Base-by-base conservation (phyloP, 345 rosid genomes). In the Adansonia digitata region DNA sequence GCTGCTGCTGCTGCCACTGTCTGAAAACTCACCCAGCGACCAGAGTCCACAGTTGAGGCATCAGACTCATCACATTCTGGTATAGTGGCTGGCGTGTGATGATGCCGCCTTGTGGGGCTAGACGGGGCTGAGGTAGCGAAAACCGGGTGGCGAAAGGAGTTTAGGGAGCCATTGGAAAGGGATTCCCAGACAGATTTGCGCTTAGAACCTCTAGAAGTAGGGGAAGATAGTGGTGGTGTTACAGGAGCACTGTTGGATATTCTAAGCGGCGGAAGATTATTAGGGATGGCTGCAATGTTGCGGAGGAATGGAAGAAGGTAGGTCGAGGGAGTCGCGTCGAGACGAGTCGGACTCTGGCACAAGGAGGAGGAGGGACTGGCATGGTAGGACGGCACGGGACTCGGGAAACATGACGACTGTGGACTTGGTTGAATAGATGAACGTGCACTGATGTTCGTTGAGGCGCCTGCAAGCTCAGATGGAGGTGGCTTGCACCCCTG, bases 241-340 rank as follows among this genome's bases (percentile, higher is more conserved):
- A 95, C 97, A 2, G 99, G 99, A 0, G 99, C 99, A 11, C 99
- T 95, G 78, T 81, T 95, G 68, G 98, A 95, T 78, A 95, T 91
- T 74, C 98, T 86, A 43, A 95, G 89, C 76, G 92, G 91, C 0
- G 97, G 97, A 11, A 93, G 91, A 49, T 74, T 63, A 26, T 63
- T 63, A 8, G 61, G 69, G 51, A 62, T 64, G 48, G 71, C 29
- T 20, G 70, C 61, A 52, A 71, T 71, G 46, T 84, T 89, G 55
- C 75, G 93, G n/a, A 95, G 87, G 80, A 93, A 89, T 0, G 99
- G 99, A 3, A 93, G 88, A 37, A 91, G 84, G 81, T 84, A 81
- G 0, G 87, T 74, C 0, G 99, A 81, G 24, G 92, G 76, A 74
- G 79, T 88, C 53, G 79, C 78, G 24, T 92, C 93, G 4, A 74